These are phyloP conservation scores for Trichoderma pleuroti DNA, from an alignment of 2,329 filamentous ascomycete species.

Conservation along the genomic window DNA sequence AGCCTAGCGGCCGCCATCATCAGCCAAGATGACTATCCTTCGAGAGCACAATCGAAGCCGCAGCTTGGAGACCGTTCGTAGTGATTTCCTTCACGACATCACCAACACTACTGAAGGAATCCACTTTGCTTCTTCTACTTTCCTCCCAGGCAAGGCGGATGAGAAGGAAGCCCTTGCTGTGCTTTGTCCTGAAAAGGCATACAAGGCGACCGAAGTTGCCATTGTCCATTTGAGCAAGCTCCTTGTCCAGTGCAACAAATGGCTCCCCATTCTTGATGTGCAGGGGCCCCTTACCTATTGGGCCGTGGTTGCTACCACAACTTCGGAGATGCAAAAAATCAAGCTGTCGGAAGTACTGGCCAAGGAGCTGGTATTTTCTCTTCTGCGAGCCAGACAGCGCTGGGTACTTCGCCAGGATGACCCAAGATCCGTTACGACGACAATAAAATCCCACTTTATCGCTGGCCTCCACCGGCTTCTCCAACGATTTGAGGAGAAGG, in stretches of 20 bases:
- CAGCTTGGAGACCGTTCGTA: conserved; percentile 14
- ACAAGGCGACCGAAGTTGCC: not conserved
- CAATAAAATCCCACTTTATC: not conserved
- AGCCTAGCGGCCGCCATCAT: not conserved
- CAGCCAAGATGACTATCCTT: not conserved
- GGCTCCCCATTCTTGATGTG: not conserved
- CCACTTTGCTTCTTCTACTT: not conserved
- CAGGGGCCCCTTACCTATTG: not conserved
- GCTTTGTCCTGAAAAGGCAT: conserved; percentile 2
- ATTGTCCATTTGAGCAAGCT: not conserved
- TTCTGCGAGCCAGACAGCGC: conserved; percentile 21
- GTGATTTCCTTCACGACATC: conserved; percentile 3
- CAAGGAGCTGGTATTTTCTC: conserved; percentile 2
- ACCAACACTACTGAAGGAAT: conserved; percentile 15
- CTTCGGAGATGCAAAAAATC: not conserved
- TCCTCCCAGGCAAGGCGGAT: not conserved
- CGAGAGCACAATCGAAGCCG: not conserved
- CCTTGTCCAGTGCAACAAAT: conserved; percentile 12
- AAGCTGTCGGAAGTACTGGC: not conserved
- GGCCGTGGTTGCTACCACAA: not conserved
- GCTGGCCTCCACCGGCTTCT: conserved; percentile 18
- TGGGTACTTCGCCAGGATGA: conserved; percentile 14
- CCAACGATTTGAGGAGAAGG: conserved; percentile 2
- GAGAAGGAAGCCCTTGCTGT: conserved; percentile 4
- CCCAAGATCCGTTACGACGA: not conserved